Conservation (phyloP, 2,329 filamentous ascomycete genomes). For the Curvularia verruculosa region DNA sequence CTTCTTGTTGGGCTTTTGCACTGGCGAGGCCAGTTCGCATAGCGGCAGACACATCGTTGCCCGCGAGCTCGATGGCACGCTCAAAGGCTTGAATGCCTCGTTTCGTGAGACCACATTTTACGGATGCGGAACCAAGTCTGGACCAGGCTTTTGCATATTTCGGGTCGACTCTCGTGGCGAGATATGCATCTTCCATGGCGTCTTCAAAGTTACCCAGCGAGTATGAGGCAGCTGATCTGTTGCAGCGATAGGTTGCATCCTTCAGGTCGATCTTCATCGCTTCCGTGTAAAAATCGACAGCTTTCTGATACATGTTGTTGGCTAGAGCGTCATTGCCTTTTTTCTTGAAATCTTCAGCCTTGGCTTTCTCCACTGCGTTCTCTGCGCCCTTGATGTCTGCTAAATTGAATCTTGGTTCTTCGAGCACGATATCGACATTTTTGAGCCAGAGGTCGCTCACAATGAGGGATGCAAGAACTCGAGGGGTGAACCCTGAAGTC, state of each 20-base stretch:
- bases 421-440: background rate
- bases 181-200: background rate
- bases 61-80: background rate
- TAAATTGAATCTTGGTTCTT: background rate
- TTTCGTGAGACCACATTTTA: background rate
- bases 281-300: background rate
- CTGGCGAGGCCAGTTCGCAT: background rate
- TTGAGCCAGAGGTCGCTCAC: background rate
- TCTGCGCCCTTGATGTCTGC: background rate
- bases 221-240: background rate
- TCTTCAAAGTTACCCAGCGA: background rate
- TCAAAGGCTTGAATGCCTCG: background rate
- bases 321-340: background rate
- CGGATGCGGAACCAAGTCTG: background rate
- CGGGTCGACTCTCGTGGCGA: background rate
- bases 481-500: conserved; percentile 1
- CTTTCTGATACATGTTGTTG: background rate
- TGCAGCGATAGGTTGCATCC: background rate
- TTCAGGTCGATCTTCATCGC: background rate
- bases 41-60: background rate
- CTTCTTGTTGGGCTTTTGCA: background rate
- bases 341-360: background rate
- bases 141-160: conserved; percentile 1
- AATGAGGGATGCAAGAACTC: background rate
- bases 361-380: background rate